Conservation (phyloP, 257 asterid genomes). For the Gentiana dahurica region DNA sequence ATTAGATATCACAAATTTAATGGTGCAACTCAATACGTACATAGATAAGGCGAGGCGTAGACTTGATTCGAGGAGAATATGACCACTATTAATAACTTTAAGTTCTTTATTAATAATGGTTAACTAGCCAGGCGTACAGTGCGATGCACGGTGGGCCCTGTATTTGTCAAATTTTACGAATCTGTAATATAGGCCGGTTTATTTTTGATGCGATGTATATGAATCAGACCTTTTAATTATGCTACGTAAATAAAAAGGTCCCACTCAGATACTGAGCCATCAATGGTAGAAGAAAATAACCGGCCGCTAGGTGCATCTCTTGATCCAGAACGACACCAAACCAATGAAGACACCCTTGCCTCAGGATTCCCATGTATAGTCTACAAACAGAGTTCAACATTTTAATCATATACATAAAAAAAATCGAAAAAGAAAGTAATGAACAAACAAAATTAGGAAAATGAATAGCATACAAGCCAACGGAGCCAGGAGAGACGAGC, state of each 20-base stretch:
- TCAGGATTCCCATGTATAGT: slow-evolving; percentile 83
- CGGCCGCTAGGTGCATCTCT: slow-evolving; percentile 38
- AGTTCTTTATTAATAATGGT: too few relatives aligned
- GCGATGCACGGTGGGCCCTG: too few relatives aligned
- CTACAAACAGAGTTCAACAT: slow-evolving; percentile 22
- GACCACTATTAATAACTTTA: too few relatives aligned
- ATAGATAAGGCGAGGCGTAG: too few relatives aligned
- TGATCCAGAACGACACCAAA: slow-evolving; percentile 76
- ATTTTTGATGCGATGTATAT: too few relatives aligned
- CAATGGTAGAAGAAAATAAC: slow-evolving; percentile 71
- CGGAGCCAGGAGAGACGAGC: slow-evolving; percentile 99
- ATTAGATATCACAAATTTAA: too few relatives aligned
- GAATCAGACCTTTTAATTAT: too few relatives aligned
- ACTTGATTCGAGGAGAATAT: too few relatives aligned
- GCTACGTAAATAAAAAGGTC: slow-evolving; percentile 46
- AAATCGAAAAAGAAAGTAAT: background rate
- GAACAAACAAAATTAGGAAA: background rate
- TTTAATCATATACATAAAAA: slow-evolving; percentile 2
- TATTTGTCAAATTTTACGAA: too few relatives aligned
- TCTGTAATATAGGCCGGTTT: too few relatives aligned
- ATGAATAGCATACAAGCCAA: slow-evolving; percentile 46
- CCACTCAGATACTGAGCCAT: slow-evolving; percentile 89
- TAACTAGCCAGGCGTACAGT: too few relatives aligned
- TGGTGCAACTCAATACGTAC: too few relatives aligned
- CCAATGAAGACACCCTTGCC: slow-evolving; percentile 73